Evolutionary conservation across 345 rosid genomes (phyloP).

Genomic region (Noccaea bulbosa): DNA sequence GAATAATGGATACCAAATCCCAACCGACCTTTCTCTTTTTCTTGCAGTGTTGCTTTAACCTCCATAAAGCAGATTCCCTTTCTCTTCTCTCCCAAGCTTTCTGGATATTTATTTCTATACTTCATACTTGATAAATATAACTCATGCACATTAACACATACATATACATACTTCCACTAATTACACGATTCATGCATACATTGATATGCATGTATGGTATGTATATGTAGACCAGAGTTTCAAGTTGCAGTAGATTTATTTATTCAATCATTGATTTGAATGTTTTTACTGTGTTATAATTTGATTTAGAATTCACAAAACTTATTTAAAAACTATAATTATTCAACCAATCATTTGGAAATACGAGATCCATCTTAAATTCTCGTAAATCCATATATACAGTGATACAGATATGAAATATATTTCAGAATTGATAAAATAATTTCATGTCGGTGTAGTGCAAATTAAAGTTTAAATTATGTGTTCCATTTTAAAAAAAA

Average conservation of each 20-base stretch:
- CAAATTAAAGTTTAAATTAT: too few species aligned
- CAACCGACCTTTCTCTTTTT: conserved; percentile 29
- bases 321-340: neutral
- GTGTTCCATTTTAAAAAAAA: neutral
- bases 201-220: neutral
- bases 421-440: neutral
- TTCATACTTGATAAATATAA: neutral
- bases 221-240: conserved; percentile 2
- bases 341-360: neutral
- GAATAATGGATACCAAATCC: conserved; percentile 26
- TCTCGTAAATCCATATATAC: neutral
- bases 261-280: neutral
- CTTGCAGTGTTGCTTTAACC: conserved; percentile 19
- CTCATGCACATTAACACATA: conserved; percentile 1
- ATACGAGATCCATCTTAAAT: conserved; percentile 1
- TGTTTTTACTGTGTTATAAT: neutral
- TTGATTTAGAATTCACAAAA: neutral
- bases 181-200: conserved; percentile 2
- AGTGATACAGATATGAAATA: neutral
- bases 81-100: conserved; percentile 39
- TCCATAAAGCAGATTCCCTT: conserved; percentile 34
- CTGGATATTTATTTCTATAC: conserved; percentile 7
- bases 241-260: neutral
- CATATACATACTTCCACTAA: neutral
- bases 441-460: neutral